Evolutionary conservation across 2,329 filamentous ascomycete genomes (phyloP), one percentile per base, ranked within the genome.

Genomic region (Ophiostoma fasciatum): DNA sequence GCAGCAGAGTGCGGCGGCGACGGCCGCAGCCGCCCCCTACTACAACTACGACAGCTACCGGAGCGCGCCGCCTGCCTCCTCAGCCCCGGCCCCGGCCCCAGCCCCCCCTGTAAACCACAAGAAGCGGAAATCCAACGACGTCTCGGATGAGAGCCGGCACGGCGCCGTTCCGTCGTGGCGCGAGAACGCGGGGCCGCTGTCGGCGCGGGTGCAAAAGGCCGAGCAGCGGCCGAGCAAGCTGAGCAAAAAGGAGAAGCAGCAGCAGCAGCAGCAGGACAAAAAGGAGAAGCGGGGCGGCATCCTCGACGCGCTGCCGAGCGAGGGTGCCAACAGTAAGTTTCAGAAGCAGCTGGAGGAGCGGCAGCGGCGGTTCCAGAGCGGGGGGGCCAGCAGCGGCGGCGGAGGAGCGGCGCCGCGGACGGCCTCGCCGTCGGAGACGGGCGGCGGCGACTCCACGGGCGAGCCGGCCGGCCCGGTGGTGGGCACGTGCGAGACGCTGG

Each of bases 281-380:
- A 35, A 22, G 15, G 15, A 15, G n/a, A 34, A 18, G 33, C 17
- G n/a, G 36, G 26, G 15, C 25, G 31, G 21, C 13, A 43, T 27
- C 30, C 31, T 46, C 52, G 41, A 51, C 50, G n/a, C n/a, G n/a
- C n/a, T n/a, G 29, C 43, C 38, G 55, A 59, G 52, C 64, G 67
- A 44, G 56, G 61, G 36, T 44, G 56, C 59, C 40, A 57, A 61
- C 45, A 92, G 83, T 90, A 93, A 93, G 82, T 90, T 79, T 57
- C 75, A 82, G 61, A 80, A 79, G 63, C 74, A 77, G 56, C 69
- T 83, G 62, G 87, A 94, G 59, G 87, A 85, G 63, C 81, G 90
- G 47, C 82, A 79, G 57, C 82, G 82, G 51, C 83, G 90, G 48
- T 93, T 93, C 59, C 78, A 88, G 47, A n/a, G n/a, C n/a, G n/a